Conservation (phyloP, 2,329 filamentous ascomycete species). For the Colletotrichum tanaceti region DNA sequence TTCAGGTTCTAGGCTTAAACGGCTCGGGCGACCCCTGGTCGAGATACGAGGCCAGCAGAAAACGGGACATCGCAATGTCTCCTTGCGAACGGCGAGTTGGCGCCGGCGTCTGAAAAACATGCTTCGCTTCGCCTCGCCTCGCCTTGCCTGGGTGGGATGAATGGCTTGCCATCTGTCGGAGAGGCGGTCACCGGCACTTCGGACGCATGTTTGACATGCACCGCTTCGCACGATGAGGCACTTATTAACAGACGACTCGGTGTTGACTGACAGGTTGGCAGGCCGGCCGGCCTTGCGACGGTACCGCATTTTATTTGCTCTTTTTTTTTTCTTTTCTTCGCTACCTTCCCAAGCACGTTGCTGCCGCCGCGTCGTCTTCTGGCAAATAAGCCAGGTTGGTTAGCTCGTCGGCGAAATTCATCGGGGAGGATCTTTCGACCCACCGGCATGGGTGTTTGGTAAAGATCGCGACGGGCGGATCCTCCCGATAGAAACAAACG, state of each 20-base stretch:
- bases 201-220: background rate
- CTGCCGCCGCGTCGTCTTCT: background rate
- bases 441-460: background rate
- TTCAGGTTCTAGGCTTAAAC: background rate
- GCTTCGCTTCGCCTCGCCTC: background rate
- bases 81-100: background rate
- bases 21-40: background rate
- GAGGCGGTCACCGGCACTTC: background rate
- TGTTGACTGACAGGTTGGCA: slow-evolving; percentile 3
- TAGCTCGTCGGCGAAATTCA: slow-evolving; percentile 12
- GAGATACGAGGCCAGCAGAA: background rate
- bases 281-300: background rate
- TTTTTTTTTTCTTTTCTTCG: background rate
- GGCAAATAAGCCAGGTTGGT: background rate
- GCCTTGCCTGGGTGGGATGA: background rate
- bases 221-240: background rate
- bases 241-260: background rate
- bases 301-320: background rate
- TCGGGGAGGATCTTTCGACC: slow-evolving; percentile 6
- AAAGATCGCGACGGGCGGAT: slow-evolving; percentile 1
- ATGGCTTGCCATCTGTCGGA: too few relatives aligned
- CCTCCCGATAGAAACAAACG: slow-evolving; percentile 7
- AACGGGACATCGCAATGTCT: background rate
- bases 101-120: background rate
- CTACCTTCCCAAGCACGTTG: background rate